Base-by-base conservation (phyloP, 148 eudicot genomes). In the Nyssa sinensis region DNA sequence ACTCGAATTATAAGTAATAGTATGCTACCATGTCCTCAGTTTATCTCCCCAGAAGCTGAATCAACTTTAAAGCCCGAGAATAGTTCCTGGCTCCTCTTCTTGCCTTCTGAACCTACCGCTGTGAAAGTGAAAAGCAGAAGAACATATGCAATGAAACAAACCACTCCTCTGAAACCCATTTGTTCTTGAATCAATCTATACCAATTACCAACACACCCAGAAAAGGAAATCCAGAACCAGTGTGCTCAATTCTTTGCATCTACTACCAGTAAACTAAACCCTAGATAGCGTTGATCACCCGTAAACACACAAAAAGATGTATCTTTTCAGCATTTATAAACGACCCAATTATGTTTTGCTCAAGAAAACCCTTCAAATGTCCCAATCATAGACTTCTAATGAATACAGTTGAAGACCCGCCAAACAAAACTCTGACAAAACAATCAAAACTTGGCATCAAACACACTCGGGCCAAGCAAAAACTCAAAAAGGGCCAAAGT, bases 1-100 rank as follows among this genome's bases (percentile, higher is more conserved):
- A 49, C 49, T 55, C 35, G 61, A 69, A 47, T 14, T 7, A 33
- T 39, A 64, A 37, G 44, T n/a, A 75, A 69, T 19, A 57, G 25
- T 64, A 27, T 39, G 72, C 75, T 91, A 91, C 98, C 98, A 78
- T 75, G 32, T 80, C 83, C 31, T 78, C 79, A 86, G n/a, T 87
- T 84, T 29, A 70, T 80, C 49, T 83, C 85, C 64, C 69, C 71
- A 41, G 83, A 71, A 80, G 70, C 69, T 27, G 83, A 85, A 67
- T 83, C 51, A 41, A 87, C 47, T 67, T 37, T 83, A 60, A 77
- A 75, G 35, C 79, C 79, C 49, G 81, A 78, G 66, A 79, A 59
- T 66, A 83, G 69, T 25, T 84, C 84, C 33, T 74, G 67, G 10
- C 74, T 78, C 64, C 76, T 62, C 55, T 47, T 76, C 75, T 72